phyloP scores from a whole-genome alignment of 441 rosid genomes.

The Rhodomyrtus psidioides region DNA sequence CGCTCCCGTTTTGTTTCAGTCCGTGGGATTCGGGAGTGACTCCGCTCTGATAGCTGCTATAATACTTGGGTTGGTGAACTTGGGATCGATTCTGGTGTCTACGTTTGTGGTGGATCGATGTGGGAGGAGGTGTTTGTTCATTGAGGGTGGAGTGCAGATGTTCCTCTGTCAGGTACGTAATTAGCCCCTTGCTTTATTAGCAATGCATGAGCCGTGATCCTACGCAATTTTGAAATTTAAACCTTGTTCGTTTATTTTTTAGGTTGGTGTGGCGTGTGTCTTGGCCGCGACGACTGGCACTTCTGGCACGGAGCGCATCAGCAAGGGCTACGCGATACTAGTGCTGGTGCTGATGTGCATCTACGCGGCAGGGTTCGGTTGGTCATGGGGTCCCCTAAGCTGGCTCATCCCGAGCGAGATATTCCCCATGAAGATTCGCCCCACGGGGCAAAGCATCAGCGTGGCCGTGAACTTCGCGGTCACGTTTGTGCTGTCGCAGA shows the following conservation, averaged over 20 bases:
- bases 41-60: conserved; percentile 55
- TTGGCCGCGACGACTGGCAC: conserved; percentile 40
- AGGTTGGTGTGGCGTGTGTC: conserved; percentile 46
- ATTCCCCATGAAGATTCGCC: conserved; percentile 64
- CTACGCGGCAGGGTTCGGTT: conserved; percentile 76
- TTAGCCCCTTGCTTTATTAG: neutral
- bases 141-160: conserved; percentile 60
- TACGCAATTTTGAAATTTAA: neutral
- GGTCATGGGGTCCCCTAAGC: conserved; percentile 86
- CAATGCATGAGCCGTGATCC: neutral
- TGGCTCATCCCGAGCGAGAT: conserved; percentile 89
- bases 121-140: conserved; percentile 65
- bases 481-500: conserved; percentile 63
- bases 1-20: conserved; percentile 63
- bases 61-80: conserved; percentile 57
- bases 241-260: neutral
- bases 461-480: conserved; percentile 55
- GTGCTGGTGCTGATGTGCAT: conserved; percentile 56
- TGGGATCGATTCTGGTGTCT: conserved; percentile 46
- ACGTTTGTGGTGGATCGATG: conserved; percentile 52
- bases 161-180: conserved; percentile 46
- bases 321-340: conserved; percentile 31
- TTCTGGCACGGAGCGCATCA: conserved; percentile 35
- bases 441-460: conserved; percentile 74
- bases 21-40: conserved; percentile 66